These are phyloP conservation scores for Monilinia polystroma DNA, from an alignment of 2,329 filamentous ascomycete genomes.

Conservation along the genomic window DNA sequence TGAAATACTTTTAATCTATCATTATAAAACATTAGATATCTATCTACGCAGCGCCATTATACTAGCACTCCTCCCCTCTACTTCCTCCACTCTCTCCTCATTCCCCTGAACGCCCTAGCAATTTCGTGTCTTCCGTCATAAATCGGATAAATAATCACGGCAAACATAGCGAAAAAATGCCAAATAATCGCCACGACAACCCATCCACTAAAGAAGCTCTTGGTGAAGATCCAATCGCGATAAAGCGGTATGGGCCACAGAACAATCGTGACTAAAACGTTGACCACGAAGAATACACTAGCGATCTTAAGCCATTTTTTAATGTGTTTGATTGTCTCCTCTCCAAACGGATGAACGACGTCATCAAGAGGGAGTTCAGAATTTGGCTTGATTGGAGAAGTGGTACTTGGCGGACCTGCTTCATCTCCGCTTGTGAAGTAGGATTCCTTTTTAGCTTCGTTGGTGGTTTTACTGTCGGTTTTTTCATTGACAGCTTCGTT, in stretches of 20 bases:
- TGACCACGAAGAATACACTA: slow-evolving; percentile 43
- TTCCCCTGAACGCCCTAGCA: not conserved
- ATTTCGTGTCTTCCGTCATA: slow-evolving; percentile 49
- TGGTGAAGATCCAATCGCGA: slow-evolving; percentile 49
- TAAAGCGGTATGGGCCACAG: slow-evolving; percentile 52
- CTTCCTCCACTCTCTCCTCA: not conserved
- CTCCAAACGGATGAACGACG: slow-evolving; percentile 46
- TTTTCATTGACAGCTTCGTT: slow-evolving; percentile 27
- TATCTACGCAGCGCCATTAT: not conserved
- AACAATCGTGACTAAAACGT: slow-evolving; percentile 48
- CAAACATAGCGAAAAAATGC: slow-evolving; percentile 49
- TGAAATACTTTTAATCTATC: too few species aligned
- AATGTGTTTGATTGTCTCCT: slow-evolving; percentile 40
- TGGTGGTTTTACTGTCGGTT: not conserved
- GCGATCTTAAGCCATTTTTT: slow-evolving; percentile 45
- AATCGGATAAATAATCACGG: slow-evolving; percentile 49
- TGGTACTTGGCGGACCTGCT: not conserved
- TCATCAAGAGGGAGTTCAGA: slow-evolving; percentile 42
- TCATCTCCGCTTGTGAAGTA: slow-evolving; percentile 3
- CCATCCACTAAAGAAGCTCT: slow-evolving; percentile 52
- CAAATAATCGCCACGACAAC: slow-evolving; percentile 52
- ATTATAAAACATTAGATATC: not conserved
- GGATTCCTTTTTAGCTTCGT: not conserved
- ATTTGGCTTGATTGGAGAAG: not conserved
- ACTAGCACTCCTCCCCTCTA: not conserved